phyloP scores from a whole-genome alignment of 192 early-diverging fungal genomes.

The Umbelopsis sp. region DNA sequence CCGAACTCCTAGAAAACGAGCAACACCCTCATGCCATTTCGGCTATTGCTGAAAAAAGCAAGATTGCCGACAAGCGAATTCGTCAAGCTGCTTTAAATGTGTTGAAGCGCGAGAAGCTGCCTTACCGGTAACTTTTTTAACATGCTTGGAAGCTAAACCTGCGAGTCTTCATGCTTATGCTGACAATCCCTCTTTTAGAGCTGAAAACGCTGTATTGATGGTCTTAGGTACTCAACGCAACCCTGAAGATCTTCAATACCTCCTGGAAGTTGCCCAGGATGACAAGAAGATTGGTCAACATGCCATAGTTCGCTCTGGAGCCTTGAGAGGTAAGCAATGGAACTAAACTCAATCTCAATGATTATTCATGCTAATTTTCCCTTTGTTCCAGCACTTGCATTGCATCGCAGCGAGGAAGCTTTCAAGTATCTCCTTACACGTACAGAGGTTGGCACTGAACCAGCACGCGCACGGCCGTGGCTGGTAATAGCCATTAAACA shows the following conservation, averaged over 20 bases:
- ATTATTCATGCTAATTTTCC: neutral
- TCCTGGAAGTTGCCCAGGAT: conserved; percentile 43
- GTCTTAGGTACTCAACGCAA: conserved; percentile 49
- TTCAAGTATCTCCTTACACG: conserved; percentile 42
- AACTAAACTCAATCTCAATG: neutral
- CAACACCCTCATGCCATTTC: conserved; percentile 40
- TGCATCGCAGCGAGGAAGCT: conserved; percentile 40
- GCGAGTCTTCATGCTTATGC: neutral
- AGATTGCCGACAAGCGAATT: conserved; percentile 35
- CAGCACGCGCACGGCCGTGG: conserved; percentile 5
- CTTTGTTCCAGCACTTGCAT: conserved; percentile 32
- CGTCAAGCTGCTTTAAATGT: conserved; percentile 39
- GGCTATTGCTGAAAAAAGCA: conserved; percentile 19
- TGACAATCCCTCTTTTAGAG: neutral
- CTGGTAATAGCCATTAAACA: neutral
- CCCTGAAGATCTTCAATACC: conserved; percentile 42
- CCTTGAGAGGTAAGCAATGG: conserved; percentile 38
- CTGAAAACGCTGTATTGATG: conserved; percentile 32
- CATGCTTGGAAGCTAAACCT: neutral
- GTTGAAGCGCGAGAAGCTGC: conserved; percentile 29
- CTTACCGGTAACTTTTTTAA: neutral
- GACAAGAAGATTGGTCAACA: conserved; percentile 40
- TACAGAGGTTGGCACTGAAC: conserved; percentile 26
- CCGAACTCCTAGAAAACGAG: conserved; percentile 42
- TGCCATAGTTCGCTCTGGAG: conserved; percentile 39